phyloP scores from a whole-genome alignment of 208 protist species.

The Leishmania martiniquensis region DNA sequence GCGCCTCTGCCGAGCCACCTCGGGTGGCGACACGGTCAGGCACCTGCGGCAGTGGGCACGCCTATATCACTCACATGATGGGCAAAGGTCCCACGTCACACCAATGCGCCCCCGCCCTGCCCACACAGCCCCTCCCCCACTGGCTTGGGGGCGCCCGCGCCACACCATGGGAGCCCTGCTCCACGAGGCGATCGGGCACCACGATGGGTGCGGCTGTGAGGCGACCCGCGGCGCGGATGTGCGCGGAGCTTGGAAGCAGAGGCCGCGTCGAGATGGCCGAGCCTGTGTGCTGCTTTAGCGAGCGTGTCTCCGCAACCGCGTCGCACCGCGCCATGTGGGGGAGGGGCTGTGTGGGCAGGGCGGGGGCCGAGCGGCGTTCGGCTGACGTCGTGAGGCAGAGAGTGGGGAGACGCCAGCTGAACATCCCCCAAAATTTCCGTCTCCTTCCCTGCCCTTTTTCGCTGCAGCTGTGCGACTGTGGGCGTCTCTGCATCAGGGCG shows the following conservation, averaged over 20 bases:
- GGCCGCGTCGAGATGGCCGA: not conserved
- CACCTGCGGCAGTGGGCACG: not conserved
- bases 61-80: not conserved
- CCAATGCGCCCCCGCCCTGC: not conserved
- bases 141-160: not conserved
- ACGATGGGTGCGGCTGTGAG: no score
- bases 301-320: not conserved
- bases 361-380: not conserved
- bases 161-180: no score
- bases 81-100: not conserved
- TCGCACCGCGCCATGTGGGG: not conserved
- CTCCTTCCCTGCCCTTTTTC: not conserved
- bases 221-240: not conserved
- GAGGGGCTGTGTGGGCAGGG: no score
- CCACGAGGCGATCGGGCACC: no score
- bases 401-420: no score
- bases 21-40: not conserved
- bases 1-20: not conserved
- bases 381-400: no score
- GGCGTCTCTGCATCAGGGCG: not conserved
- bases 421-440: no score
- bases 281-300: not conserved
- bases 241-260: not conserved
- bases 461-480: not conserved
- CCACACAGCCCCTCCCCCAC: not conserved